Percentiles rank a stretch among this genome's conserved stretches.
These are phyloP conservation scores for Aristolochia fimbriata DNA, from an alignment of 164 flowering plant species.

Conservation along the genomic window DNA sequence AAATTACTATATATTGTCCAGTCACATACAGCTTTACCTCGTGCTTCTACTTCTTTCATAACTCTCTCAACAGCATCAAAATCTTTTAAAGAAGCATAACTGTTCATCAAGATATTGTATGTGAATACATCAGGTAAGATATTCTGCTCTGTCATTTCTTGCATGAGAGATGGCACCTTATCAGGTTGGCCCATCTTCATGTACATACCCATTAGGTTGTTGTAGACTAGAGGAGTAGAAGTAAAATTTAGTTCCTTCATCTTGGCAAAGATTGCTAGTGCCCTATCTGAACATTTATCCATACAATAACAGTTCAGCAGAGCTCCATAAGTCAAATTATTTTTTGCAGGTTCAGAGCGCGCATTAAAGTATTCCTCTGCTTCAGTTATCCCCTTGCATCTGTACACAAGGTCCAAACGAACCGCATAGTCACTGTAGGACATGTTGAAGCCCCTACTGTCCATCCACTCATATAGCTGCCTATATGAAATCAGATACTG, in stretches of 20 bases:
- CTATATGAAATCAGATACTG: conserved; percentile 1
- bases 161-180: conserved; percentile 37
- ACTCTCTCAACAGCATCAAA: conserved; percentile 49
- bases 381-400: conserved; percentile 36
- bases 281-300: conserved; percentile 39
- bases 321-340: conserved; percentile 43
- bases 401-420: conserved; percentile 52
- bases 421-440: conserved; percentile 30
- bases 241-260: conserved; percentile 37
- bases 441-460: conserved; percentile 28
- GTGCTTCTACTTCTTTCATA: conserved; percentile 28
- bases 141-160: conserved; percentile 47
- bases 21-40: conserved; percentile 12
- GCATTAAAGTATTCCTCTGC: conserved; percentile 53
- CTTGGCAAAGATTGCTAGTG: conserved; percentile 36
- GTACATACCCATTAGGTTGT: conserved; percentile 47
- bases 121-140: conserved; percentile 21
- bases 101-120: conserved; percentile 42
- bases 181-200: conserved; percentile 45
- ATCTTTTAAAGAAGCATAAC: conserved; percentile 34
- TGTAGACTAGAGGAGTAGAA: conserved; percentile 25
- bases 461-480: conserved; percentile 82
- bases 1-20: conserved; percentile 59
- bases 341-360: conserved; percentile 27
- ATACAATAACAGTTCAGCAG: conserved; percentile 59